Evolutionary conservation across 306 rosid genomes (phyloP), one percentile per base, ranked within the genome.

Genomic region (Neltuma alba): DNA sequence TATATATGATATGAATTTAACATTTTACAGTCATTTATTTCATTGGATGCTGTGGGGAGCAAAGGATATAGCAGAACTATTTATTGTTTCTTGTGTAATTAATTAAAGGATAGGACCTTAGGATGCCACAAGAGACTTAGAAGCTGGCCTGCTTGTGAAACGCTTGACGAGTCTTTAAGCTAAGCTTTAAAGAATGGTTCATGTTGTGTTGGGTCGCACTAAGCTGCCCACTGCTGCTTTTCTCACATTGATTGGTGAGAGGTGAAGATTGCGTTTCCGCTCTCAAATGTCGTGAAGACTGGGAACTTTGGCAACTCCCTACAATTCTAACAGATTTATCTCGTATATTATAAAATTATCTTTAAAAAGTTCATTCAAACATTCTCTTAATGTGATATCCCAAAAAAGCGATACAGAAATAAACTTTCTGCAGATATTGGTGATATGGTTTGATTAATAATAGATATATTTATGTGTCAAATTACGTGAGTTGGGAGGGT

Each of bases 11-110:
- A 44, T 52, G 69, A 30, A 40, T 75, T 80, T 44, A 70, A 63
- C 62, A 57, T 42, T 77, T 2, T 52, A 60, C 14, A 20, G 62
- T 70, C 65, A 83, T 68, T 71, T 64, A 27, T 64, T 71, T 78
- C 71, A 45, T 82, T 75, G 34, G 81, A 21, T 84, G 77, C 34
- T 74, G 48, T 74, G 64, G 52, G 84, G 57, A 73, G 80, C 76
- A 62, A 83, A 58, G 79, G 68, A 76, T 87, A 63, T 64, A 45
- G 76, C 79, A 50, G 61, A 80, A 82, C 74, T 72, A 40, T 70
- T 78, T 78, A 80, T 54, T 81, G 20, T 40, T 47, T 82, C 75
- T 75, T 73, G 72, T 82, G 83, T 74, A 74, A 75, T 75, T 76
- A 0, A n/a, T n/a, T n/a, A 77, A 48, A 70, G 79, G 79, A 72